Evolutionary conservation across 352 stramenopile species (phyloP), one percentile per base, ranked within the genome.

Genomic region (Pythium biforme): DNA sequence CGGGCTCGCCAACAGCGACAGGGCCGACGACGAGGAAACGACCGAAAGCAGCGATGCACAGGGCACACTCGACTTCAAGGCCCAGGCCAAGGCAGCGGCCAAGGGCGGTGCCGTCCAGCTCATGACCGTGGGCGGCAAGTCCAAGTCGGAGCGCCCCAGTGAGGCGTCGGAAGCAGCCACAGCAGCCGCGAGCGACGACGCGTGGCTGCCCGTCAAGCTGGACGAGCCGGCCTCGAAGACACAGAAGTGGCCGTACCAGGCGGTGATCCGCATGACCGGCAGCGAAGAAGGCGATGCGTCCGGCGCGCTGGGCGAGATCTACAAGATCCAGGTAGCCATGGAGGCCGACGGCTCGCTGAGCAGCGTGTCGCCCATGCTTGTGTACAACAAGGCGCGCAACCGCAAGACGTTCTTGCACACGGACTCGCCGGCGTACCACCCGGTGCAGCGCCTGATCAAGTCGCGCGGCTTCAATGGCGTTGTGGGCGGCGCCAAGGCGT

Each of bases 241-340:
- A 56, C 66, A 76, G 61, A 65, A 92, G 65, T 90, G 87, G 59
- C 84, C 83, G 39, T 90, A 95, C 73, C 78, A 92, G 66, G 86
- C 86, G 12, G 83, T 94, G 51, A 95, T 95, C 47, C 84, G 83
- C 47, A 93, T 94, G 86, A 94, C 79, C 25, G 85, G 72, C 40
- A 86, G 61, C 46, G 81, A 89, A 39, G 75, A 90, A 23, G 83
- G 80, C 47, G 81, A 90, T 11, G 78, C 80, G 26, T 65, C 84
- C n/a, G 84, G 83, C 22, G 80, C 77, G 11, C 73, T 92, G 48
- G 86, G 86, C 27, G 86, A 95, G 73, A 92, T 95, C 75, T 95
- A 95, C 76, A 95, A 95, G 76, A 93, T 95, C 69, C 86, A 95
- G 47, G 86, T 94, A 55, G 86, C 86, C 15, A 72, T 92, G 68